Percentiles rank a stretch among this genome's conserved stretches.
phyloP scores from a whole-genome alignment of 306 rosid species.

The cucumber (Cucumis sativus) region DNA sequence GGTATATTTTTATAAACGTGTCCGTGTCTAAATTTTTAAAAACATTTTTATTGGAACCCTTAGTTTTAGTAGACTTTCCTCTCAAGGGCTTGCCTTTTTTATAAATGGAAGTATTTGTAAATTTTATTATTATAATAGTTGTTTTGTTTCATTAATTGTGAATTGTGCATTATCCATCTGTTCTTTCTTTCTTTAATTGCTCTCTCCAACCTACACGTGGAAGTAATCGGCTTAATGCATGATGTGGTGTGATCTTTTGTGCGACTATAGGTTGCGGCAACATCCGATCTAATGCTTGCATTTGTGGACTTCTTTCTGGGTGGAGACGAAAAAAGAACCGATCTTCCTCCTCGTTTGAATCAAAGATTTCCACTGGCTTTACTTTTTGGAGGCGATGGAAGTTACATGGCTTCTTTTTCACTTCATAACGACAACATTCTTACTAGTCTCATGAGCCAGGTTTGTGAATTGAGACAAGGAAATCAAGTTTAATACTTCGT shows the following conservation, averaged over 20 bases:
- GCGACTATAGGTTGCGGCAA: constrained; percentile 70
- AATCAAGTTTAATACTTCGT: not conserved
- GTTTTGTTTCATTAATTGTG: not conserved
- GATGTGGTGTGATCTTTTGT: constrained; percentile 1
- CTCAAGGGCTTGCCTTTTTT: too few species aligned
- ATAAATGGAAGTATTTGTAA: too few species aligned
- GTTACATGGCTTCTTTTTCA: constrained; percentile 86
- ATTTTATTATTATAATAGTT: too few species aligned
- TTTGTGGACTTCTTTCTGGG: constrained; percentile 94
- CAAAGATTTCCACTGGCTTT: constrained; percentile 76
- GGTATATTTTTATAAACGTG: too few species aligned
- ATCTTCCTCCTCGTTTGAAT: constrained; percentile 78
- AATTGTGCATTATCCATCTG: not conserved
- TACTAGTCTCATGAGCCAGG: constrained; percentile 98
- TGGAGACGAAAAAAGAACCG: constrained; percentile 93
- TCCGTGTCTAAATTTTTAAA: too few species aligned
- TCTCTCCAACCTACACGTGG: not conserved
- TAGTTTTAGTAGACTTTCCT: too few species aligned
- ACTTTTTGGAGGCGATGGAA: constrained; percentile 97
- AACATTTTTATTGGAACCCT: too few species aligned
- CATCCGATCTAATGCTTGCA: constrained; percentile 91
- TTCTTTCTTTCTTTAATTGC: not conserved
- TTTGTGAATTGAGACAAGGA: constrained; percentile 27
- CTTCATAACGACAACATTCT: constrained; percentile 83
- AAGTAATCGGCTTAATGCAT: not conserved